Base-by-base conservation (phyloP, 2,329 filamentous ascomycete species). In the Ceratocystis cubensis region DNA sequence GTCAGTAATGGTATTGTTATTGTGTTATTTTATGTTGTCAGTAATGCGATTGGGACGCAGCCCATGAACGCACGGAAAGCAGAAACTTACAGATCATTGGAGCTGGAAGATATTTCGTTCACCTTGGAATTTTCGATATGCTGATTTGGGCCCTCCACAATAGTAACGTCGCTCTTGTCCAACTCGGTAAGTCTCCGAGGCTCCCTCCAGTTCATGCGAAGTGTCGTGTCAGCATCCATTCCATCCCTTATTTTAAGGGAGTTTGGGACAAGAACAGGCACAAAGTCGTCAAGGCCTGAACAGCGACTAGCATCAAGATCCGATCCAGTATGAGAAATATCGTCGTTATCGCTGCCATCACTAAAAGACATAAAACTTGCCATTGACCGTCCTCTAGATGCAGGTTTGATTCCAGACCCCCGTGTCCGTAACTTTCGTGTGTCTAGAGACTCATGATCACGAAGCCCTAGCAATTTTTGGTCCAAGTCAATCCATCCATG, bases 41-140 rank as follows among this genome's bases (percentile, higher is more conserved):
- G 48, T 53, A 25, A 41, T 41, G 8, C 10, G 37, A 41, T 13
- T 13, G 10, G 10, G 3, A 41, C 37, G 37, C 10, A 41, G 37
- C 8, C 10, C 10, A 41, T 13, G 1, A 10, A 41, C 37, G 37
- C 37, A 41, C 37, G 37, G 37, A 50, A 86, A 82, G 0, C 66
- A 66, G 75, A 75, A 65, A 1, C 25, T 65, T 50, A 67, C 63
- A 28, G 20, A 3, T 53, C 44, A 15, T 37, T 65, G 2, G 62
- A 48, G 15, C 10, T 10, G 2, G 46, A 13, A 28, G 48, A 63
- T 53, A 25, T 13, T 20, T 66, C 65, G 7, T 66, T 28, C 15
- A 64, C 20, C 4, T 22, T 61, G 8, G 46, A 56, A 1, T 15
- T 28, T 13, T 66, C 46, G n/a, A 66, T 56, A 15, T 41, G 20